Evolutionary conservation across 2,329 filamentous ascomycete genomes (phyloP).

Genomic region (Elsinoe arachidis): DNA sequence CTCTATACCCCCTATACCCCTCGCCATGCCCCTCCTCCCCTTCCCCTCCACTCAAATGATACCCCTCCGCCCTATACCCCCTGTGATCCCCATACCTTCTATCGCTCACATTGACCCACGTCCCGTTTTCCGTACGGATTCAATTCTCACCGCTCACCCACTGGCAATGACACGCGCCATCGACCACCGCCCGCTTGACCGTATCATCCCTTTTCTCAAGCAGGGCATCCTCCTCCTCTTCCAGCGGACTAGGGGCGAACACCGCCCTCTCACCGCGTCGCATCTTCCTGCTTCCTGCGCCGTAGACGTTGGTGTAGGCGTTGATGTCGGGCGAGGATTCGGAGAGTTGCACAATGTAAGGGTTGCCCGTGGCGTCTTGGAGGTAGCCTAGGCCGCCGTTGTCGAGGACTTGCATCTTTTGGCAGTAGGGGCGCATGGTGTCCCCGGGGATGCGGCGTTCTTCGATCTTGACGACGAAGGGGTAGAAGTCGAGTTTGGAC

Average conservation of each 20-base stretch:
- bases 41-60: not conserved
- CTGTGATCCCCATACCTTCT: not conserved
- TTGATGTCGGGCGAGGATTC: slow-evolving; percentile 32
- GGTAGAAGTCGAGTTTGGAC: slow-evolving; percentile 24
- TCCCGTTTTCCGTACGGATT: slow-evolving; percentile 12
- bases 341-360: slow-evolving; percentile 32
- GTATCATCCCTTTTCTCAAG: slow-evolving; percentile 4
- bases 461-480: slow-evolving; percentile 56
- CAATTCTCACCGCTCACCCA: slow-evolving; percentile 24
- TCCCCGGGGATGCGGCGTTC: slow-evolving; percentile 48
- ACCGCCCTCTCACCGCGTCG: not conserved
- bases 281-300: slow-evolving; percentile 13
- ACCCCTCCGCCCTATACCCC: not conserved
- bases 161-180: slow-evolving; percentile 29
- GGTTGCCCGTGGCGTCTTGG: slow-evolving; percentile 26
- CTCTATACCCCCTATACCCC: not conserved
- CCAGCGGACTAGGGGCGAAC: not conserved
- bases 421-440: slow-evolving; percentile 49
- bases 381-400: slow-evolving; percentile 38
- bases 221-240: slow-evolving; percentile 14
- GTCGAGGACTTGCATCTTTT: slow-evolving; percentile 53
- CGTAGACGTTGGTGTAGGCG: slow-evolving; percentile 20
- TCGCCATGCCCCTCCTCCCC: not conserved
- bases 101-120: not conserved
- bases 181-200: slow-evolving; percentile 13